phyloP scores from a whole-genome alignment of 1,284 basidiomycete genomes.

The Ganoderma lucidum region DNA sequence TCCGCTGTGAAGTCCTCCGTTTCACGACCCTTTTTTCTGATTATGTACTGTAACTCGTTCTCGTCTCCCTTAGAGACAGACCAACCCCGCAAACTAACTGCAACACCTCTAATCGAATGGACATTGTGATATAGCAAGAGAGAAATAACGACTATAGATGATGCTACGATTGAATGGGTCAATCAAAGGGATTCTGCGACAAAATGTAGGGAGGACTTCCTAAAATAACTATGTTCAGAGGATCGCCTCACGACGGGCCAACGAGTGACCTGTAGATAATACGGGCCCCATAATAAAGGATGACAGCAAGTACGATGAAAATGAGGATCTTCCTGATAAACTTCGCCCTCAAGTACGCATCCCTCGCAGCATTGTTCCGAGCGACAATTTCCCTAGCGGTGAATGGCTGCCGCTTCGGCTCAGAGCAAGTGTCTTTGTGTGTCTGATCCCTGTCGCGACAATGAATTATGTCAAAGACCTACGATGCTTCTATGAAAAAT shows the following conservation, averaged over 20 bases:
- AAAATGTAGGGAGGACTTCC: background rate
- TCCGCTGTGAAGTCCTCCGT: background rate
- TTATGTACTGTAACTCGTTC: background rate
- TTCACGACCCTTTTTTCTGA: background rate
- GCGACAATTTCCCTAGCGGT: background rate
- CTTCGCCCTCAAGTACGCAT: background rate
- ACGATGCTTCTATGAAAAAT: no score
- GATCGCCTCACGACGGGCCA: background rate
- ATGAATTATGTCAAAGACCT: background rate
- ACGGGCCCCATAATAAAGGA: background rate
- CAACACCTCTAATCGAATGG: background rate
- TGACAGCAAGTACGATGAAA: background rate
- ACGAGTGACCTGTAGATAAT: background rate
- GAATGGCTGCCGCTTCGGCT: conserved; percentile 3
- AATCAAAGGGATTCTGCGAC: background rate
- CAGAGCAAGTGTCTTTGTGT: conserved; percentile 8
- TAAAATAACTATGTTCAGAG: background rate
- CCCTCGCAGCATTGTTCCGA: background rate
- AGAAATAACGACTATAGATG: background rate
- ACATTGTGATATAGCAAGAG: background rate
- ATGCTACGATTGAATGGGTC: background rate
- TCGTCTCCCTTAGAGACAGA: background rate
- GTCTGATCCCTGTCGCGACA: background rate
- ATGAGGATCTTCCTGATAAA: background rate
- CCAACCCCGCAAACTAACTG: background rate